Conservation (phyloP, 2,329 filamentous ascomycete species). For the Ascochyta fabae region DNA sequence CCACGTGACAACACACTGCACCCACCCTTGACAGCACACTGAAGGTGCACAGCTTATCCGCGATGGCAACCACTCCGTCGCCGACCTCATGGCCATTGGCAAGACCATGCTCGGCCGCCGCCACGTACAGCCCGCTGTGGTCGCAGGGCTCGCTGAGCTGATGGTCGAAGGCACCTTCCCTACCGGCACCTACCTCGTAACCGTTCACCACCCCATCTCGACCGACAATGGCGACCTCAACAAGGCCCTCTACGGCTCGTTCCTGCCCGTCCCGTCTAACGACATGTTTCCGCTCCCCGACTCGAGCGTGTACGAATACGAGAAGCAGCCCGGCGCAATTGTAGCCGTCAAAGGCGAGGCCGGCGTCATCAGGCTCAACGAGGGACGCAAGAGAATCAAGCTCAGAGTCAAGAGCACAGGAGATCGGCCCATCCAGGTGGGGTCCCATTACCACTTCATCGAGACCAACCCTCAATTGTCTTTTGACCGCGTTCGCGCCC, state of each 20-base stretch:
- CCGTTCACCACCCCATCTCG: conserved; percentile 87
- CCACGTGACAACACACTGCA: not conserved
- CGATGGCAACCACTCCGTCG: conserved; percentile 90
- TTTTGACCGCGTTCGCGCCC: conserved; percentile 83
- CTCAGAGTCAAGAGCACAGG: conserved; percentile 84
- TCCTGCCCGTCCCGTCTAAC: conserved; percentile 77
- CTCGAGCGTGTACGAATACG: conserved; percentile 68
- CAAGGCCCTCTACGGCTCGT: conserved; percentile 89
- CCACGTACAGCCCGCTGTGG: conserved; percentile 85
- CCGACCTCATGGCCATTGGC: conserved; percentile 91
- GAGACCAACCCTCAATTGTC: conserved; percentile 90
- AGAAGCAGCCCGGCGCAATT: conserved; percentile 79
- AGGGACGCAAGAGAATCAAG: conserved; percentile 73
- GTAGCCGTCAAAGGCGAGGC: conserved; percentile 71
- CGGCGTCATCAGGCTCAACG: conserved; percentile 72
- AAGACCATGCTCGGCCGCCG: conserved; percentile 91
- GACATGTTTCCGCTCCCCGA: conserved; percentile 72
- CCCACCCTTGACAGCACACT: conserved; percentile 22
- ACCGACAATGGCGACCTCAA: conserved; percentile 84
- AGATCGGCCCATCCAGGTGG: conserved; percentile 87
- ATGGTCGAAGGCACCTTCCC: conserved; percentile 95
- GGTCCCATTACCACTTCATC: conserved; percentile 95
- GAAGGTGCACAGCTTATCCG: conserved; percentile 73
- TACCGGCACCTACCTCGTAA: conserved; percentile 90
- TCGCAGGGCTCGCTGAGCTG: conserved; percentile 78